A percentile compares a stretch with the other conserved stretches of the same genome.
These are phyloP conservation scores for Penicillium brevicompactum DNA, from an alignment of 2,329 filamentous ascomycete genomes.

Conservation along the genomic window DNA sequence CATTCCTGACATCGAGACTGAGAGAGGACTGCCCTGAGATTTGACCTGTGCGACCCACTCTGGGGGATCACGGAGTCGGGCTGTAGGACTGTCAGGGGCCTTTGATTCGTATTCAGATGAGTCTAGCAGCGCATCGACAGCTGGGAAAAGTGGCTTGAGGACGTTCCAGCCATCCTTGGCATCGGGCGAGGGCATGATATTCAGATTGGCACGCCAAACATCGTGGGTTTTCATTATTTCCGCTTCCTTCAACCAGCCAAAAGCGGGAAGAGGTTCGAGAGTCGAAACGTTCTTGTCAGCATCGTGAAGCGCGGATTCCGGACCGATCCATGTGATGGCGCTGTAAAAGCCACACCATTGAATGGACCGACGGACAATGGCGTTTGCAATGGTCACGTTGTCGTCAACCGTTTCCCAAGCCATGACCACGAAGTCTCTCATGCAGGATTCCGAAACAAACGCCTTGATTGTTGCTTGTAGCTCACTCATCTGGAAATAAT, in stretches of 20 bases:
- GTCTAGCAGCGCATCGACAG: constrained; percentile 25
- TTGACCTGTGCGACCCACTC: constrained; percentile 36
- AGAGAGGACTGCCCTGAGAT: constrained; percentile 39
- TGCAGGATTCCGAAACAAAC: constrained; percentile 49
- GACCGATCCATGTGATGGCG: constrained; percentile 48
- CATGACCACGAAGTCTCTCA: constrained; percentile 46
- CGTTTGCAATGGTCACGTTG: constrained; percentile 40
- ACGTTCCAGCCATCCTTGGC: constrained; percentile 27
- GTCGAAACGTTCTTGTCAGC: constrained; percentile 33
- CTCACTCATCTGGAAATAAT: constrained; percentile 48
- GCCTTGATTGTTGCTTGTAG: constrained; percentile 48
- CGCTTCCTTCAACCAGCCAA: constrained; percentile 51
- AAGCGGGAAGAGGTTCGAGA: constrained; percentile 46
- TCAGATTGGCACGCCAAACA: constrained; percentile 40
- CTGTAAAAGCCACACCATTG: constrained; percentile 53
- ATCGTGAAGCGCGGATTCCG: constrained; percentile 39
- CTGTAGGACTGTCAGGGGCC: constrained; percentile 5
- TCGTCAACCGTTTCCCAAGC: constrained; percentile 51
- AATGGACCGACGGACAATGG: constrained; percentile 46
- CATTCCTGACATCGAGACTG: constrained; percentile 39
- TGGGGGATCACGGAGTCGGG: constrained; percentile 30
- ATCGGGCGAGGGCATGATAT: constrained; percentile 22
- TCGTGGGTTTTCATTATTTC: constrained; percentile 49
- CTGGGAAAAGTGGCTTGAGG: constrained; percentile 30
- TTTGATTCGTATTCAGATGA: constrained; percentile 24